Percentiles rank a stretch among this genome's conserved stretches.
Evolutionary conservation across 345 rosid species (phyloP).

Genomic region (Nephelium lappaceum): DNA sequence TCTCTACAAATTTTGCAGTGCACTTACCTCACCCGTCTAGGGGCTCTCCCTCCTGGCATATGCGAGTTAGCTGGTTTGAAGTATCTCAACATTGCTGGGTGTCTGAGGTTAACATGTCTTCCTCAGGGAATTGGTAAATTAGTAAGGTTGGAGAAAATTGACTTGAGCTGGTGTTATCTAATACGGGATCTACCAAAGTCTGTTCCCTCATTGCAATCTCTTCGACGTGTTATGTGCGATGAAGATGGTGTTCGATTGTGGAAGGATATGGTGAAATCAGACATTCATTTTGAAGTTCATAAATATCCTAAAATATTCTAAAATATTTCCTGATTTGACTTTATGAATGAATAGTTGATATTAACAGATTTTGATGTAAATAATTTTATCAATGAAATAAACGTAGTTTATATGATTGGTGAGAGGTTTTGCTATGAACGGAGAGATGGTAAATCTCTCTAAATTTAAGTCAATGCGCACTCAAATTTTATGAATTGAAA

Average conservation of each 20-base stretch:
- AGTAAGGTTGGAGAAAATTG: conserved; percentile 69
- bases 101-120: conserved; percentile 49
- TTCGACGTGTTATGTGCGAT: conserved; percentile 69
- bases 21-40: too few species aligned
- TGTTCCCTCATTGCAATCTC: conserved; percentile 47
- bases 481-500: too few species aligned
- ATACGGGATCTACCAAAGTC: conserved; percentile 48
- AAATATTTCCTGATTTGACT: too few species aligned
- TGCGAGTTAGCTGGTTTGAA: conserved; percentile 59
- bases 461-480: too few species aligned
- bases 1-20: conserved; percentile 51
- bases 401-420: neutral
- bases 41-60: conserved; percentile 51
- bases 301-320: too few species aligned
- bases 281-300: conserved; percentile 64
- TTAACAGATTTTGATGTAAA: conserved; percentile 15
- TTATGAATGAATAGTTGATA: conserved; percentile 42
- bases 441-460: too few species aligned
- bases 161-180: conserved; percentile 81
- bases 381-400: conserved; percentile 6
- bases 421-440: neutral
- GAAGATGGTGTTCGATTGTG: conserved; percentile 63
- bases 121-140: conserved; percentile 65
- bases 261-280: conserved; percentile 53
- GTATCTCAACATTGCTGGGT: conserved; percentile 84